Conservation (phyloP, 78 protist species). For the Pelomyxa schiedti region DNA sequence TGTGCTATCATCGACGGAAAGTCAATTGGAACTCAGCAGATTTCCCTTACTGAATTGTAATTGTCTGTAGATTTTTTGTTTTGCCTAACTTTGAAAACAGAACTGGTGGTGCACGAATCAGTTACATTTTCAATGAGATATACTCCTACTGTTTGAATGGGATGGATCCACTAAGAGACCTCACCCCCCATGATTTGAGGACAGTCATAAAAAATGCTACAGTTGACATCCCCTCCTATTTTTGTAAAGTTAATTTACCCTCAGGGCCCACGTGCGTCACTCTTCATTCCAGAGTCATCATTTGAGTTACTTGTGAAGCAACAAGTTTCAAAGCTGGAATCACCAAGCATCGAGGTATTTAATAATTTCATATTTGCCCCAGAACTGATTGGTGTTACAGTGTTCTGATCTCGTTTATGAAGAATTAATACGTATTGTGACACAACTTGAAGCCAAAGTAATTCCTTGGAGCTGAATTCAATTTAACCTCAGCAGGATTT, state of each 20-base stretch:
- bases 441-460: conserved; percentile 50
- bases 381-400: neutral
- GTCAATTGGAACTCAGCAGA: too few relatives aligned
- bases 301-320: conserved; percentile 72
- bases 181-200: too few relatives aligned
- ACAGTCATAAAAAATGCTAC: conserved; percentile 78
- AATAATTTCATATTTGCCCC: too few relatives aligned
- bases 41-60: too few relatives aligned
- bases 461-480: too few relatives aligned
- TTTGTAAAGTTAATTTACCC: too few relatives aligned
- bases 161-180: conserved; percentile 49
- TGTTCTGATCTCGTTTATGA: too few relatives aligned
- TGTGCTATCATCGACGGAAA: conserved; percentile 69
- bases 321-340: conserved; percentile 59
- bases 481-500: too few relatives aligned
- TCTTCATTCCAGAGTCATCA: conserved; percentile 84
- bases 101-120: conserved; percentile 96
- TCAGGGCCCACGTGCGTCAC: conserved; percentile 61
- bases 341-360: conserved; percentile 34
- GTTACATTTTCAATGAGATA: conserved; percentile 64
- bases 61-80: too few relatives aligned
- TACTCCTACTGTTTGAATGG: conserved; percentile 35
- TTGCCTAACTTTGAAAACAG: too few relatives aligned
- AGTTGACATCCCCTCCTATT: too few relatives aligned
- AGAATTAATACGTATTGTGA: conserved; percentile 39